These are phyloP conservation scores for Mycena chlorophos DNA, from an alignment of 768 basidiomycete species.

Conservation along the genomic window DNA sequence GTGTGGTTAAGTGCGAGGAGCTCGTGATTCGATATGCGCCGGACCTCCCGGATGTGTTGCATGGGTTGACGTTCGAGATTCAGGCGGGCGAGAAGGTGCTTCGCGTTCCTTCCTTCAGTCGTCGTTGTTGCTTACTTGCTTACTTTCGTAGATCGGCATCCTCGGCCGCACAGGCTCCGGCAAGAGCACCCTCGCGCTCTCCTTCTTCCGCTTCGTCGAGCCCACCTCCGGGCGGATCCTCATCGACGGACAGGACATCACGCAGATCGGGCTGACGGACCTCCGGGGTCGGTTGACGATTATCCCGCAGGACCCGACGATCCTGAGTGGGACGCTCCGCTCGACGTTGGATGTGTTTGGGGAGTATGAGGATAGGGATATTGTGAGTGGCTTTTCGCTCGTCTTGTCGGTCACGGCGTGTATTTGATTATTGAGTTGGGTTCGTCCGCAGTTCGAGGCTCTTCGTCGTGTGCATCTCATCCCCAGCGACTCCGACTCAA, in stretches of 20 bases:
- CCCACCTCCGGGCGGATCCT: constrained; percentile 72
- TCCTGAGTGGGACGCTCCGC: constrained; percentile 68
- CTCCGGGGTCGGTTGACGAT: constrained; percentile 76
- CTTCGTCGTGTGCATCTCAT: constrained; percentile 80
- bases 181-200: constrained; percentile 76
- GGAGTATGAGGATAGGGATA: constrained; percentile 68
- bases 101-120: background rate
- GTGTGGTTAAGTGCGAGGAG: constrained; percentile 68
- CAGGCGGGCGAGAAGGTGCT: constrained; percentile 72
- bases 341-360: constrained; percentile 72
- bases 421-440: no score
- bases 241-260: constrained; percentile 79
- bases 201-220: constrained; percentile 89
- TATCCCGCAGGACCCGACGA: constrained; percentile 76
- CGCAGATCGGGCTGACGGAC: constrained; percentile 78
- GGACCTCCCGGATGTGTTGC: constrained; percentile 82
- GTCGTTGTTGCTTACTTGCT: background rate
- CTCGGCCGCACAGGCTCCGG: constrained; percentile 62
- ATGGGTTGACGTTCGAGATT: constrained; percentile 74
- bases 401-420: background rate
- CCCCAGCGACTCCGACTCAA: constrained; percentile 43
- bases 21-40: constrained; percentile 83
- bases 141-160: constrained; percentile 54
- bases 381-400: constrained; percentile 40
- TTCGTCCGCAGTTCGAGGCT: constrained; percentile 65